Conservation (phyloP, 2,329 filamentous ascomycete genomes). For the Cladosporium sp. region DNA sequence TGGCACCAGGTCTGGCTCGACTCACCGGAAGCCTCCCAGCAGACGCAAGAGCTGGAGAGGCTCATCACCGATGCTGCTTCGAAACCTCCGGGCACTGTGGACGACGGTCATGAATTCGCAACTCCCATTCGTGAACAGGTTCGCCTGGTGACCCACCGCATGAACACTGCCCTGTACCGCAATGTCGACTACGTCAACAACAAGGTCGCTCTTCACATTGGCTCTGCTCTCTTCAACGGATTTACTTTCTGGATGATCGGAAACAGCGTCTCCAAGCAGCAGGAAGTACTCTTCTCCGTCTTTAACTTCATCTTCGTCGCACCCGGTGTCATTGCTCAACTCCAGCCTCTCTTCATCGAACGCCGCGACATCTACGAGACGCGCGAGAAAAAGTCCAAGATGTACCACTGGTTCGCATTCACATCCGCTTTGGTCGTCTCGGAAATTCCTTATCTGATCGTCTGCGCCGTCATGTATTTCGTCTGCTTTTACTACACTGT, state of each 20-base stretch:
- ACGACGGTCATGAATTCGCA: conserved; percentile 43
- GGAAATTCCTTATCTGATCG: conserved; percentile 63
- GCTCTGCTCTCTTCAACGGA: conserved; percentile 46
- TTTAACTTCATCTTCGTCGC: conserved; percentile 35
- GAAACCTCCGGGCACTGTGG: conserved; percentile 33
- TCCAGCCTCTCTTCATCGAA: conserved; percentile 57
- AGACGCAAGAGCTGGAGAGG: conserved; percentile 36
- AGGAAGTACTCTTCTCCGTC: conserved; percentile 31
- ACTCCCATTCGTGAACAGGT: conserved; percentile 41
- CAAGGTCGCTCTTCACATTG: conserved; percentile 56
- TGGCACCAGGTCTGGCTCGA: conserved; percentile 45
- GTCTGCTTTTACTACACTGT: conserved; percentile 34
- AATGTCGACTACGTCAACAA: conserved; percentile 65
- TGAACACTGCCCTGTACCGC: conserved; percentile 59
- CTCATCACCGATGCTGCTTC: conserved; percentile 35
- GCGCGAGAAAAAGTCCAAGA: conserved; percentile 60
- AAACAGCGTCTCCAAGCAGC: conserved; percentile 33
- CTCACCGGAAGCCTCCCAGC: conserved; percentile 23
- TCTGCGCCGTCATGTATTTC: conserved; percentile 55
- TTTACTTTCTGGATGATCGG: conserved; percentile 47
- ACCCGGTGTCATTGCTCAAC: conserved; percentile 50
- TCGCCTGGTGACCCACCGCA: conserved; percentile 40
- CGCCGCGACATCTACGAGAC: conserved; percentile 57
- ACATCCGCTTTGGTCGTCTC: conserved; percentile 66
- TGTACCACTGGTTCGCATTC: conserved; percentile 72